phyloP scores from a whole-genome alignment of 768 basidiomycete species.

The Boletus rex-veris region DNA sequence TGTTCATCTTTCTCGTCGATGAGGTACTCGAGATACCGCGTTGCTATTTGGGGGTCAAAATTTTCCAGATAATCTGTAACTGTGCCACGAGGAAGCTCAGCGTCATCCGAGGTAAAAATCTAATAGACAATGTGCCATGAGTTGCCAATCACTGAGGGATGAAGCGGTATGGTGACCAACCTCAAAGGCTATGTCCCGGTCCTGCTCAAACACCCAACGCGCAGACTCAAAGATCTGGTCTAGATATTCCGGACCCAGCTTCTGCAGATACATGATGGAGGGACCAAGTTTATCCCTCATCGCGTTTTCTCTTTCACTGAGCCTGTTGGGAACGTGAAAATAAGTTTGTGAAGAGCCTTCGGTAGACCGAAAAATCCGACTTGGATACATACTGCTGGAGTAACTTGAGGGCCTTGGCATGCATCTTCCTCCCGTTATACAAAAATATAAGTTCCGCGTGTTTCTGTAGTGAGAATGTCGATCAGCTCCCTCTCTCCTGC shows the following conservation, averaged over 20 bases:
- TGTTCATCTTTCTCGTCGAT: slow-evolving; percentile 72
- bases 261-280: slow-evolving; percentile 86
- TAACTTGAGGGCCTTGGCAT: slow-evolving; percentile 77
- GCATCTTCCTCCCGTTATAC: slow-evolving; percentile 96
- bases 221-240: slow-evolving; percentile 79
- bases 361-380: background rate
- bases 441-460: slow-evolving; percentile 85
- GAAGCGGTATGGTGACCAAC: slow-evolving; percentile 33
- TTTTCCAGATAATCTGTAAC: slow-evolving; percentile 78
- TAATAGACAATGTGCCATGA: slow-evolving; percentile 26
- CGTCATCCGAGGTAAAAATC: slow-evolving; percentile 96
- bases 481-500: background rate
- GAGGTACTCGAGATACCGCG: slow-evolving; percentile 81
- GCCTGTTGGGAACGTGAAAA: slow-evolving; percentile 39
- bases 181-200: slow-evolving; percentile 73
- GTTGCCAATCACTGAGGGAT: background rate
- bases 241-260: slow-evolving; percentile 79
- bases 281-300: slow-evolving; percentile 75
- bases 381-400: slow-evolving; percentile 67
- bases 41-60: slow-evolving; percentile 64
- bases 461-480: slow-evolving; percentile 53
- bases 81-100: slow-evolving; percentile 74
- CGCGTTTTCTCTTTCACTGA: slow-evolving; percentile 76
- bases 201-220: slow-evolving; percentile 79
- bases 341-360: background rate